Base-by-base conservation (phyloP, 805 yeast genomes). In the Jamesozyma jinghongensis region DNA sequence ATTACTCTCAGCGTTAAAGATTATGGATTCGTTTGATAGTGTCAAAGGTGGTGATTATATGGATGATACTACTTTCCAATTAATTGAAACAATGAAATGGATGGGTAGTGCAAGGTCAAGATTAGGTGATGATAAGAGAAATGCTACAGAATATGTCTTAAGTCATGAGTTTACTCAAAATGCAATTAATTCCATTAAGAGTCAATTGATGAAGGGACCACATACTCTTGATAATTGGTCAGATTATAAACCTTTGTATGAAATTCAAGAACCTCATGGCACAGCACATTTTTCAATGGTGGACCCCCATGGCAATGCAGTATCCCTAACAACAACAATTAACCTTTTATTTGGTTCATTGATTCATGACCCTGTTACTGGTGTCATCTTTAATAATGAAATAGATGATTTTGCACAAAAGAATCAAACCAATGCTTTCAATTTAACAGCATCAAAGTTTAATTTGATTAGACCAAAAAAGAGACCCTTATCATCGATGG, bases 351-450 rank as follows among this genome's bases (percentile, higher is more conserved):
- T 87, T 63, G 98, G 98, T 0, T 79, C 92, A 11, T 56, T 77
- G 50, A 81, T 90, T 5, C 83, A 81, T 56, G 97, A 90, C 57
- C 79, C 81, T 1, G 58, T 44, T 1, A 88, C 97, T 0, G 97
- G 97, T 2, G 66, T 90, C 7, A 71, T 90, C 8, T 63, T 90
- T 53, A 90, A 90, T 63, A 78, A 85, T 51, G 86, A 90, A 60
- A 88, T 90, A 96, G 97, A 90, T 61, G 97, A 90, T 57, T 90
- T 90, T 54, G 81, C 95, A 7, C 68, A 75, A 26, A 87, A 92
- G 1, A 68, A 73, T 13, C 65, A 70, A 6, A 67, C 73, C 14
- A 90, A 90, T 60, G 81, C 86, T 13, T 90, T 87, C 62, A 82
- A 80, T 19, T 71, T 90, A 37, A 73, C 76, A 8, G 95, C 98